Base-by-base conservation (phyloP, 2,329 filamentous ascomycete genomes). In the Calycina herbarum region DNA sequence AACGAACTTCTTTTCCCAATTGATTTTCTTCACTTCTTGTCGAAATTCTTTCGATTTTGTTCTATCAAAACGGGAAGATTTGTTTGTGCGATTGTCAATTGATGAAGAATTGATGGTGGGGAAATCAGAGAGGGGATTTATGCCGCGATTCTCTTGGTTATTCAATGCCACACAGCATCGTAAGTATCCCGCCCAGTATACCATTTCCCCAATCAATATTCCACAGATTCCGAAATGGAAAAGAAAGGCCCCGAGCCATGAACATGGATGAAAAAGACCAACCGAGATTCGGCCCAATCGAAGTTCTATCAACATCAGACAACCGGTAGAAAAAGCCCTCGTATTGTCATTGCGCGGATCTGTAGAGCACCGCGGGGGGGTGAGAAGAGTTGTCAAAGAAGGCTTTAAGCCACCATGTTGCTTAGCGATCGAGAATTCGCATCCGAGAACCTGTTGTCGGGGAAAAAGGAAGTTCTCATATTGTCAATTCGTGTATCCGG, bases 71-170 rank as follows among this genome's bases (percentile, higher is more conserved):
- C 8, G 33, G 33, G 11, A 20, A 2, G 11, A 2, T 7, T 5
- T 8, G 2, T 38, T 38, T 38, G 33, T 38, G 33, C 11, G 33
- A 10, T 38, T 38, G 27, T 24, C 11, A 17, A 24, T 5, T 61
- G 11, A 11, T 48, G 17, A 20, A 51, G 17, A 27, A 51, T 27
- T 35, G 11, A 45, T 29, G 20, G 29, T 8, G 17, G 20, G 11
- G 20, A 27, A 20, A 38, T 20, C 20, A 51, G 29, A 62, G 29
- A 56, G 31, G 29, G 59, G 11, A 65, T 69, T 57, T 54, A 69
- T 69, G 66, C 67, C 64, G 66, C 64, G 56, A 63, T 68, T 69
- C 51, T 56, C 61, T 38, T 68, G 68, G 68, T 57, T 68, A 48
- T 61, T 63, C 11, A 27, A 62, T 64, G 64, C 66, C 54, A 58